Base-by-base conservation (phyloP, 1,284 basidiomycete genomes). In the Austroboletus niveus region DNA sequence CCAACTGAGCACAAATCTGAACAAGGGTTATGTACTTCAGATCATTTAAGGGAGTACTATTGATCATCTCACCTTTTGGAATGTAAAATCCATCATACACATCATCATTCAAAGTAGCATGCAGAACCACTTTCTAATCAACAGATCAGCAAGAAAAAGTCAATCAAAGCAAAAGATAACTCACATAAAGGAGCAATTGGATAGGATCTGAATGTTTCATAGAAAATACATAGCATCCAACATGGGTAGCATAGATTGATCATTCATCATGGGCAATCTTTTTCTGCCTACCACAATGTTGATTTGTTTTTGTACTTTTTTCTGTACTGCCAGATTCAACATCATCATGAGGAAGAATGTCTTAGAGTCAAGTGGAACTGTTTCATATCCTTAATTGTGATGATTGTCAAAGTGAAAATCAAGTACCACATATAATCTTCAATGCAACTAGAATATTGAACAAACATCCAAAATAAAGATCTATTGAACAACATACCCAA, bases 321-420 rank as follows among this genome's bases (percentile, higher is more conserved):
- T 47, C 39, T 71, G 67, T 0, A 61, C 63, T 6, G 57, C 55
- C 0, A 69, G 72, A 42, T 65, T 47, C 9, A 61, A 27, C 11
- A 64, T 45, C 64, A 75, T 70, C 35, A 64, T 61, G 10, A 74
- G 52, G 20, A 74, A 57, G 42, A 72, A 68, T 4, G 59, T 57
- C 55, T 45, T 22, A 57, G 8, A 8, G 20, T 30, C 1, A 47
- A 9, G 17, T 31, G 24, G 1, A 52, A 51, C 56, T 57, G 24
- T 30, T 24, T 4, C 22, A 4, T 4, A 24, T 24, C 22, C 22
- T 24, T 24, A 24, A 4, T 24, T 4, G 22, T 24, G 22, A 24
- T 4, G 22, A 24, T 24, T 4, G 22, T 24, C 22, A 4, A 24
- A 24, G 22, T 24, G 22, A 24, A 24, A 24, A 24, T 24, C 22